Evolutionary conservation across 768 basidiomycete species (phyloP), one percentile per base, ranked within the genome.

Genomic region (Amanita inopinata): DNA sequence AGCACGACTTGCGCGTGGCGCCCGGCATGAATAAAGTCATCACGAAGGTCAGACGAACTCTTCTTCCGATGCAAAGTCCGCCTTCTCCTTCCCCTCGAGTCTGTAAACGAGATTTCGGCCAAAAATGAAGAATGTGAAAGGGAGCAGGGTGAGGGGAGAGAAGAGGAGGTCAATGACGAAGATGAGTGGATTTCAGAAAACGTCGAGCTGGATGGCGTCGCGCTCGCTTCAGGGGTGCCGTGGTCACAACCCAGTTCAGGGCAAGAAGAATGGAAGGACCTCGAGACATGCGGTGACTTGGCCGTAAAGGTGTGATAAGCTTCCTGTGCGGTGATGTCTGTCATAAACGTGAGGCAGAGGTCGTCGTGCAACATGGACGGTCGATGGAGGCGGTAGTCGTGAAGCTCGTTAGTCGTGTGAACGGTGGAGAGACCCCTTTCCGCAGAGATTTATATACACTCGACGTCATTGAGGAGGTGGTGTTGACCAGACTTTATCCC

Each of bases 11-110:
- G 8, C 8, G 15, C 15, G 35, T 6, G 10, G n/a, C 34, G 14
- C 18, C 44, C 46, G 15, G 33, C 31, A 31, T 53, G 48, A 12
- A 49, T 27, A 35, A 50, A 58, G 15, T 56, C 57, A 23, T 56
- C 52, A 7, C 49, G 55, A 12, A 63, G 50, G 42, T 61, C 54
- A 20, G 46, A 55, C 7, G 57, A 58, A 19, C 53, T 47, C 38
- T 55, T 51, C 42, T 61, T 61, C 40, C 54, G 53, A 33, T 53
- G 56, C 18, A 63, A 31, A 4, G 45, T 50, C 14, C 48, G 50
- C 18, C 20, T 41, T 34, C 25, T n/a, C 14, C 34, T 39, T 18
- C n/a, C 33, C 24, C 20, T 28, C 22, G 31, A 11, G 9, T 18
- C 34, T 18, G 39, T 36, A 11, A 36, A 33, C 17, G 24, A n/a